Conservation (phyloP, 73 alveolate genomes). For the Uronychia binucleata region DNA sequence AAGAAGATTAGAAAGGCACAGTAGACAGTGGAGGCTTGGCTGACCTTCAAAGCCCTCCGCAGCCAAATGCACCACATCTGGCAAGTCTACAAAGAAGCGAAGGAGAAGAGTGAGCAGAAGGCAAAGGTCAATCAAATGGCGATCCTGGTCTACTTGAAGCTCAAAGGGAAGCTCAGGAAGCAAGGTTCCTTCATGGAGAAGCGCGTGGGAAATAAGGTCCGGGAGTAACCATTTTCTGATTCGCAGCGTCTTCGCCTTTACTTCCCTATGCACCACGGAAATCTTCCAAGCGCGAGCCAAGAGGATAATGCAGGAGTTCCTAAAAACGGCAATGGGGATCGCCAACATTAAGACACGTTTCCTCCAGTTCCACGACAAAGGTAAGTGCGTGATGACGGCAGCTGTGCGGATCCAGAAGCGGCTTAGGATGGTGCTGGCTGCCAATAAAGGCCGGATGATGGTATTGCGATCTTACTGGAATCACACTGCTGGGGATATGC, state of each 20-base stretch:
- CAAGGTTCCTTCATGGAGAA: no score
- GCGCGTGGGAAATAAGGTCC: no score
- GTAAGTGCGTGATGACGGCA: not conserved
- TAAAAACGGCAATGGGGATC: not conserved
- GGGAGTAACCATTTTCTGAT: no score
- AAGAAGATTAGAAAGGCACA: no score
- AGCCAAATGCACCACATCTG: no score
- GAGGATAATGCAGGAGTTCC: not conserved
- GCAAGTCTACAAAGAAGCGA: not conserved
- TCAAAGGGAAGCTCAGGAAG: not conserved
- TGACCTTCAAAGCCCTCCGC: not conserved
- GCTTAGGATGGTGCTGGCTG: not conserved
- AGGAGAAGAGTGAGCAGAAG: not conserved
- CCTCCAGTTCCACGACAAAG: not conserved
- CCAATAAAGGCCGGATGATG: not conserved
- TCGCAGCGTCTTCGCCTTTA: no score
- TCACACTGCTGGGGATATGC: not conserved
- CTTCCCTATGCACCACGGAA: no score
- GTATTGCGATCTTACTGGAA: not conserved
- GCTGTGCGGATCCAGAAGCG: not conserved
- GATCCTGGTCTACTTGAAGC: not conserved
- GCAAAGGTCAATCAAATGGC: not conserved
- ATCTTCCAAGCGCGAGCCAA: not conserved
- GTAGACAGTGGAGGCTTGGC: not conserved
- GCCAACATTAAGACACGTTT: not conserved